Evolutionary conservation across 345 rosid genomes (phyloP).

Genomic region (Melastoma malabathricum): DNA sequence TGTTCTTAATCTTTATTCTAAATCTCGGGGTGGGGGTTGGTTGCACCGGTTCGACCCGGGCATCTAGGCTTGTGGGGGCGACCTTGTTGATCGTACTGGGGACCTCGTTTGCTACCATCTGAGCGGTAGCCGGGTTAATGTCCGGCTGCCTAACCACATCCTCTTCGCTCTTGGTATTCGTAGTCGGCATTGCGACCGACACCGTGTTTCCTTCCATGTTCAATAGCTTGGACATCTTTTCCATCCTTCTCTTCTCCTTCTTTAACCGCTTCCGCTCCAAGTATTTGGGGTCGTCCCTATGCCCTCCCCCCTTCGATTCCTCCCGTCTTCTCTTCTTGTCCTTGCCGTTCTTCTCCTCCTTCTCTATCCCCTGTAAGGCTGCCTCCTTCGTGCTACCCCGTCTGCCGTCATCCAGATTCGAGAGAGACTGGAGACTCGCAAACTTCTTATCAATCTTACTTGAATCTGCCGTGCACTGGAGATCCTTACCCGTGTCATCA

Average conservation of each 20-base stretch:
- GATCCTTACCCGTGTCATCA: constrained; percentile 61
- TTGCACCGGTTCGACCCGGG: constrained; percentile 35
- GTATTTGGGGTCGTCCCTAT: constrained; percentile 44
- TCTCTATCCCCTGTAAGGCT: constrained; percentile 27
- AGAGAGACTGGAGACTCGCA: constrained; percentile 54
- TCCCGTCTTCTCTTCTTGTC: constrained; percentile 61
- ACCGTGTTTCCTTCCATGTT: constrained; percentile 21
- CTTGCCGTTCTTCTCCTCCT: constrained; percentile 24
- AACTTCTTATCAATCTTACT: constrained; percentile 47
- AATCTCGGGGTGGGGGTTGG: constrained; percentile 40
- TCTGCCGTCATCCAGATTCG: constrained; percentile 22
- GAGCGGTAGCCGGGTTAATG: constrained; percentile 10
- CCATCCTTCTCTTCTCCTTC: constrained; percentile 75
- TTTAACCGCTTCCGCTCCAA: constrained; percentile 61
- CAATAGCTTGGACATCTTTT: constrained; percentile 53
- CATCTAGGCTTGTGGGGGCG: constrained; percentile 19
- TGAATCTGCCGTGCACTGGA: constrained; percentile 97
- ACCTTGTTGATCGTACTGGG: constrained; percentile 20
- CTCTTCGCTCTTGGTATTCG: constrained; percentile 1
- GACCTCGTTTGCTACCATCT: constrained; percentile 30
- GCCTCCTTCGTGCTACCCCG: constrained; percentile 4
- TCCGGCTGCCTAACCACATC: constrained; percentile 8
- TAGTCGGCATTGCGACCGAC: constrained; percentile 9
- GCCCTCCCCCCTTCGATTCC: constrained; percentile 14
- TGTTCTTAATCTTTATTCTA: constrained; percentile 60